phyloP scores from a whole-genome alignment of 192 early-diverging fungal genomes.

The Coemansia furcata region DNA sequence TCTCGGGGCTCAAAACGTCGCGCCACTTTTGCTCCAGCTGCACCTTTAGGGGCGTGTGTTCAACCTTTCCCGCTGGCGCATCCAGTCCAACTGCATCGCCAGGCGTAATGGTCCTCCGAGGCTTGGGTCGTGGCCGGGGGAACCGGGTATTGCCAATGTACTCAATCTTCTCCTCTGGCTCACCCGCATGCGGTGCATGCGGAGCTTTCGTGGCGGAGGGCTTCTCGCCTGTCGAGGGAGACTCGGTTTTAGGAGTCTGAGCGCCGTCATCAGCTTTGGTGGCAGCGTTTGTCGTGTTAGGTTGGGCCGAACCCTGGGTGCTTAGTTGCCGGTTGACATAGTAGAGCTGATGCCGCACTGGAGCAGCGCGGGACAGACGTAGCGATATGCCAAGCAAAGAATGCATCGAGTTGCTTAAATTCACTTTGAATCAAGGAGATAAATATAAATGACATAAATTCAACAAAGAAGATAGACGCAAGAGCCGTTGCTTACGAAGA shows the following conservation, averaged over 20 bases:
- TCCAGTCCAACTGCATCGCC: constrained; percentile 49
- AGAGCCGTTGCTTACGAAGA: neutral
- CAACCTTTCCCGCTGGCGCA: constrained; percentile 22
- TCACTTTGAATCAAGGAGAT: neutral
- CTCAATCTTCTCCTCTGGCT: constrained; percentile 38
- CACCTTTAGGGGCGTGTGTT: constrained; percentile 15
- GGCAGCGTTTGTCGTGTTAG: neutral
- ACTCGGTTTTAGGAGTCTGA: neutral
- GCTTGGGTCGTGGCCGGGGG: constrained; percentile 44
- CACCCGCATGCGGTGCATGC: neutral
- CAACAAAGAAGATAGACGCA: neutral
- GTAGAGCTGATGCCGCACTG: neutral
- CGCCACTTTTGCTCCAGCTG: constrained; percentile 34
- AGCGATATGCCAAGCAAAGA: constrained; percentile 1
- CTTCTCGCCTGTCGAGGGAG: neutral
- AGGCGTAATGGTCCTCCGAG: constrained; percentile 42
- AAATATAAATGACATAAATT: neutral
- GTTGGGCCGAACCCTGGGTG: neutral
- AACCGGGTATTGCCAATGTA: constrained; percentile 53
- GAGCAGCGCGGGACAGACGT: neutral
- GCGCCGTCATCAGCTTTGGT: neutral
- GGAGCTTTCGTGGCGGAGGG: neutral
- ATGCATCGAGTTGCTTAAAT: neutral
- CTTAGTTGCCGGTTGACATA: neutral
- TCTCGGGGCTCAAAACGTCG: constrained; percentile 46